phyloP scores from a whole-genome alignment of 805 yeast genomes.

The Helenozyma rhizophorensis region DNA sequence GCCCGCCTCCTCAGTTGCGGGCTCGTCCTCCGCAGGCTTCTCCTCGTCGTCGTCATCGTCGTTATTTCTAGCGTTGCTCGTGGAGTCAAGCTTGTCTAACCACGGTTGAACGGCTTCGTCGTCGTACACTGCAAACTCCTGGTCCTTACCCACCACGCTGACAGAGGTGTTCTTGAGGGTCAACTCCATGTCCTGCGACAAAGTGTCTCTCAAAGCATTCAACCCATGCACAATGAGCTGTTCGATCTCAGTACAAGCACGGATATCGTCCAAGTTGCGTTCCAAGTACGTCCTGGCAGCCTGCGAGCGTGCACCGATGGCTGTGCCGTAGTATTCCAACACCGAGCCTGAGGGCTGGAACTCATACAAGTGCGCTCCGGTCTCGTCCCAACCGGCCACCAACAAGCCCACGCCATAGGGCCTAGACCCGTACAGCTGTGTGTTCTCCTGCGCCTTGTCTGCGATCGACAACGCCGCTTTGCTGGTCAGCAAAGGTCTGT shows the following conservation, averaged over 20 bases:
- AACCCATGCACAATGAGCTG: constrained; percentile 82
- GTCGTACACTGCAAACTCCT: constrained; percentile 72
- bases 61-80: constrained; percentile 52
- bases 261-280: constrained; percentile 69
- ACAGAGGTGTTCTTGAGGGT: constrained; percentile 80
- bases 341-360: constrained; percentile 95
- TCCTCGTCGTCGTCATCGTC: constrained; percentile 32
- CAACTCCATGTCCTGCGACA: constrained; percentile 91
- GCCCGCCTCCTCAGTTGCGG: constrained; percentile 12
- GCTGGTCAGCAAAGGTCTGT: constrained; percentile 78
- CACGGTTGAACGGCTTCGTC: constrained; percentile 83
- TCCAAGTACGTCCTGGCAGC: constrained; percentile 96
- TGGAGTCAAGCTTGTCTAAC: constrained; percentile 70
- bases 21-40: constrained; percentile 11
- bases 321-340: constrained; percentile 86
- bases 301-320: constrained; percentile 98
- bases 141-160: constrained; percentile 85
- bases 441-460: constrained; percentile 94
- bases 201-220: constrained; percentile 87
- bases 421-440: constrained; percentile 93
- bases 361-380: constrained; percentile 92
- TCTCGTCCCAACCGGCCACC: constrained; percentile 85
- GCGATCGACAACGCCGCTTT: constrained; percentile 84
- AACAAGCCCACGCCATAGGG: constrained; percentile 97
- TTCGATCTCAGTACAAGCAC: constrained; percentile 55